phyloP scores from a whole-genome alignment of 2,329 filamentous ascomycete species.

The Aspergillus pseudonomiae region DNA sequence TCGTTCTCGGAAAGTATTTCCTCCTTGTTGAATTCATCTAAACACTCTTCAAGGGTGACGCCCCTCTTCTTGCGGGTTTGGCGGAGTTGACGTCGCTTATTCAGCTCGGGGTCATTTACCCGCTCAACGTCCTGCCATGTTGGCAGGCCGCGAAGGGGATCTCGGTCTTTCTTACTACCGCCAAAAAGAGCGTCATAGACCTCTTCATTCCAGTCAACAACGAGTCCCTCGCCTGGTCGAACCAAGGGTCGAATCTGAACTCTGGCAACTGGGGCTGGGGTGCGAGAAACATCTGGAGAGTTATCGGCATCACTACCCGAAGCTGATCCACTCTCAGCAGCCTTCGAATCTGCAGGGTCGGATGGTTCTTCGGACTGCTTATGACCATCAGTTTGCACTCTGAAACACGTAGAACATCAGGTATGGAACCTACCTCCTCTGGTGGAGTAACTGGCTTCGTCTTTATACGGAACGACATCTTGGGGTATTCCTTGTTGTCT shows the following conservation, averaged over 20 bases:
- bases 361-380: conserved; percentile 10
- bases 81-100: conserved; percentile 65
- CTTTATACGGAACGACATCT: conserved; percentile 52
- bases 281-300: conserved; percentile 16
- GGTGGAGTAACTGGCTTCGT: conserved; percentile 22
- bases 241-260: conserved; percentile 66
- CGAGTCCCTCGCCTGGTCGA: conserved; percentile 77
- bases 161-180: conserved; percentile 43
- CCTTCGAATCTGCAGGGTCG: conserved; percentile 9
- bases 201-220: conserved; percentile 80
- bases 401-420: not conserved
- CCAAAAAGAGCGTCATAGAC: conserved; percentile 72
- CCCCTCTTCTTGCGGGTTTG: conserved; percentile 70
- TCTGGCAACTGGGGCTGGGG: conserved; percentile 25
- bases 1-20: conserved; percentile 94
- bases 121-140: conserved; percentile 60
- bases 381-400: conserved; percentile 16
- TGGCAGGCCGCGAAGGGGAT: conserved; percentile 61
- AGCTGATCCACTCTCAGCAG: conserved; percentile 32
- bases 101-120: conserved; percentile 64
- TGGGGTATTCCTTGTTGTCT: conserved; percentile 61
- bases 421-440: conserved; percentile 21
- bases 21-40: conserved; percentile 91
- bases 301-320: conserved; percentile 11
- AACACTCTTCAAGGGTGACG: conserved; percentile 83